Percentiles rank a stretch among this genome's conserved stretches.
Evolutionary conservation across 179 eudicot genomes (phyloP).

Genomic region (Corrigiola litoralis): DNA sequence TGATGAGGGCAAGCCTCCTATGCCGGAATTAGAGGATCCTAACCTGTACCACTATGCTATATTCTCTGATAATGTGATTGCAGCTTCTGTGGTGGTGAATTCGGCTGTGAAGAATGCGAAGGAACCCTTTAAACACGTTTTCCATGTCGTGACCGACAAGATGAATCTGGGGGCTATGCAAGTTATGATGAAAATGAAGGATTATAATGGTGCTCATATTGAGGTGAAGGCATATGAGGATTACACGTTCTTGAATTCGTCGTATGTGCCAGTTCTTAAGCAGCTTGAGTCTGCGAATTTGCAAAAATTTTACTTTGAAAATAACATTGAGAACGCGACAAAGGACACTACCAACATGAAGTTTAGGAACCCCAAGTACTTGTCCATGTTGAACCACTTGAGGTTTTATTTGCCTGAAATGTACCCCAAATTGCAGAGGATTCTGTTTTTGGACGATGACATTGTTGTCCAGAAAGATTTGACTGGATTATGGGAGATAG

Average conservation of each 20-base stretch:
- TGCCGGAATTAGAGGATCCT: conserved; percentile 80
- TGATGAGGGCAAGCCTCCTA: conserved; percentile 57
- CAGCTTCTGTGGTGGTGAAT: conserved; percentile 91
- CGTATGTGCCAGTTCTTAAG: conserved; percentile 84
- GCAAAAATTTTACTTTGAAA: conserved; percentile 84
- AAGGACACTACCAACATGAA: conserved; percentile 93
- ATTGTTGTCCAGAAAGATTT: conserved; percentile 86
- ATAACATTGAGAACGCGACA: conserved; percentile 80
- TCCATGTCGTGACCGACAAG: conserved; percentile 90
- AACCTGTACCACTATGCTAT: conserved; percentile 82
- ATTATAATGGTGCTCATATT: conserved; percentile 80
- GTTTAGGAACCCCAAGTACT: conserved; percentile 91
- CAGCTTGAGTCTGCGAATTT: conserved; percentile 90
- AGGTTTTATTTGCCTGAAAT: conserved; percentile 91
- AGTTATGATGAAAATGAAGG: conserved; percentile 88
- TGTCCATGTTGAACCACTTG: conserved; percentile 85
- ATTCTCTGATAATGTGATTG: conserved; percentile 83
- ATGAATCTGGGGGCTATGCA: conserved; percentile 99
- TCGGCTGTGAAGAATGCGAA: conserved; percentile 87
- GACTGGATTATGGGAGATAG: conserved; percentile 86
- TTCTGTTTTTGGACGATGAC: conserved; percentile 89
- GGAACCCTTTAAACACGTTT: conserved; percentile 84
- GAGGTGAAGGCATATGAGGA: conserved; percentile 93
- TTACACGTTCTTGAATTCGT: conserved; percentile 84
- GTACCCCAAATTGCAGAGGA: conserved; percentile 79